phyloP scores from a whole-genome alignment of 148 eudicot genomes.

The Camellia sinensis region DNA sequence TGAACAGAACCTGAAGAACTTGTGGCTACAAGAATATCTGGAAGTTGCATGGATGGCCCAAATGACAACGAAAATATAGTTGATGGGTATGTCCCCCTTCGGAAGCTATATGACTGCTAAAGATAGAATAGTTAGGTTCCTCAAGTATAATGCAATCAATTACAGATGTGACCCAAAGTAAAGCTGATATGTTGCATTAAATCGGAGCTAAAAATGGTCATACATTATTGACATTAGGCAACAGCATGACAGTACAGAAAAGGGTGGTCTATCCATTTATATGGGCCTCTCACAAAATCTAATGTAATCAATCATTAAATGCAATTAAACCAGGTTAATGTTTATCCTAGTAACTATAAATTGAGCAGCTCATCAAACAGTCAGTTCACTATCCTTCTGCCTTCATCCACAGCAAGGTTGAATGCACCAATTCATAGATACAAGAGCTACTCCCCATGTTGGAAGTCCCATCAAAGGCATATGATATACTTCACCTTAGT shows the following conservation, averaged over 20 bases:
- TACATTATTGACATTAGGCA: not conserved
- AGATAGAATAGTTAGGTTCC: slow-evolving; percentile 26
- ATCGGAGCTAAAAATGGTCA: not conserved
- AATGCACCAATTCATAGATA: slow-evolving; percentile 6
- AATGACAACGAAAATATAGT: slow-evolving; percentile 83
- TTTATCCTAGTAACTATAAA: not conserved
- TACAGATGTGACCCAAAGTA: not conserved
- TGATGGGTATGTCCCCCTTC: slow-evolving; percentile 91
- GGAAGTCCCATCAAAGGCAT: not conserved
- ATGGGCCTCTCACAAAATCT: not conserved
- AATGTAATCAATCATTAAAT: not conserved
- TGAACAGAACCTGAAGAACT: slow-evolving; percentile 96
- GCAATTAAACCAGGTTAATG: not conserved
- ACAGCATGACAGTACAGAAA: not conserved
- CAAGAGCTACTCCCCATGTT: not conserved
- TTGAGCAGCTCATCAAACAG: slow-evolving; percentile 4
- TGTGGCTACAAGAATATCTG: slow-evolving; percentile 80
- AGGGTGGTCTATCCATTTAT: not conserved
- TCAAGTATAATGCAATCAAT: not conserved
- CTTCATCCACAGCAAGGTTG: slow-evolving; percentile 7
- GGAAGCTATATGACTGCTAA: slow-evolving; percentile 79
- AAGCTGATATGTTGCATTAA: not conserved
- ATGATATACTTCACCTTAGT: slow-evolving; percentile 54
- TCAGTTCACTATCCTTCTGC: not conserved
- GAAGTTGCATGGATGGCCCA: slow-evolving; percentile 67